Conservation (phyloP, 352 stramenopile genomes). For the Aphanomyces cochlioides region DNA sequence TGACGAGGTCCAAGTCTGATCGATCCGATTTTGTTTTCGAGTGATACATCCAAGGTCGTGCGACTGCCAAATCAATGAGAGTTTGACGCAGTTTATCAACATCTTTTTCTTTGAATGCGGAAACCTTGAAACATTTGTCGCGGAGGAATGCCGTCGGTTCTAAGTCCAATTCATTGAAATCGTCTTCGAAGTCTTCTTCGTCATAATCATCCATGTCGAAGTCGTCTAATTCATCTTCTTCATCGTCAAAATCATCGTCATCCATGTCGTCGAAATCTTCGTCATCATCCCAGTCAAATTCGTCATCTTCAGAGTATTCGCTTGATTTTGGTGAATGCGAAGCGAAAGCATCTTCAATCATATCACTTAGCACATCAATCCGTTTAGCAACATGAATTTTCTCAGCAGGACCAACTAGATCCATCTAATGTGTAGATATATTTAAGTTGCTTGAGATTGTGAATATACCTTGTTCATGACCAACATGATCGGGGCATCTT, state of each 20-base stretch:
- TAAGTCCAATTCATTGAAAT: conserved; percentile 49
- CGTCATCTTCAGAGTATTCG: conserved; percentile 25
- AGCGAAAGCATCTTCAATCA: conserved; percentile 76
- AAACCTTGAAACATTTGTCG: conserved; percentile 73
- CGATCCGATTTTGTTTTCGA: conserved; percentile 81
- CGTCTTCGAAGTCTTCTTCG: conserved; percentile 29
- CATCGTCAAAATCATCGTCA: conserved; percentile 2
- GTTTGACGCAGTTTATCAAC: conserved; percentile 64
- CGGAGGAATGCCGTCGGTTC: conserved; percentile 68
- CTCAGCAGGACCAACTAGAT: conserved; percentile 35
- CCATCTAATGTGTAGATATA: conserved; percentile 19
- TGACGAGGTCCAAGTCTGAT: conserved; percentile 78
- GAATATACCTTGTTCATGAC: conserved; percentile 76
- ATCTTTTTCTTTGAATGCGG: conserved; percentile 63
- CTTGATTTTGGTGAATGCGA: conserved; percentile 40
- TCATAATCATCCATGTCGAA: conserved; percentile 15
- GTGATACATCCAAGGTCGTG: conserved; percentile 79
- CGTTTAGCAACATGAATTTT: conserved; percentile 50
- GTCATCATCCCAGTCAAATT: conserved; percentile 6
- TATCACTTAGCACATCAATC: conserved; percentile 72
- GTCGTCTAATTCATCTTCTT: conserved; percentile 16
- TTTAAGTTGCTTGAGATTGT: conserved; percentile 44
- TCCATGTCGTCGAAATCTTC: conserved; percentile 1
- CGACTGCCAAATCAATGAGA: conserved; percentile 59
- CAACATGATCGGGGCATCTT: conserved; percentile 74